Conservation (phyloP, 2,329 filamentous ascomycete species). For the Paraphoma chrysanthemicola region DNA sequence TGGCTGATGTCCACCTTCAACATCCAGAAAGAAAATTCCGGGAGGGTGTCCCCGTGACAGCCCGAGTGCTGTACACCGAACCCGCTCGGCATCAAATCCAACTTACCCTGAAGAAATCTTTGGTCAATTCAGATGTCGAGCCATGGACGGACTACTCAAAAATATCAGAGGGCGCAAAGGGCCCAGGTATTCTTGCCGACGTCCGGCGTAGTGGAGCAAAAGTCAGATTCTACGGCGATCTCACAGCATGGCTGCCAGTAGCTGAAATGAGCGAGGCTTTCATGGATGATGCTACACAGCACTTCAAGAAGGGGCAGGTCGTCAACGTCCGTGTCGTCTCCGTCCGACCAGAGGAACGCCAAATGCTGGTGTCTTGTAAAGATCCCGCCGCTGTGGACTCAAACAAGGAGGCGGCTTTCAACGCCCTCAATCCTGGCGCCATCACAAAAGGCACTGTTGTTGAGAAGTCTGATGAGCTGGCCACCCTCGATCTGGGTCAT, state of each 20-base stretch:
- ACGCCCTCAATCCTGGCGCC: constrained; percentile 74
- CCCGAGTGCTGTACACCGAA: constrained; percentile 83
- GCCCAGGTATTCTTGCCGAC: constrained; percentile 86
- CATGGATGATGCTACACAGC: constrained; percentile 85
- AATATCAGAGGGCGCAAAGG: constrained; percentile 75
- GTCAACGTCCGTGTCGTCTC: constrained; percentile 88
- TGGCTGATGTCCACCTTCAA: constrained; percentile 85
- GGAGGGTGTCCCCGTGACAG: constrained; percentile 83
- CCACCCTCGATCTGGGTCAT: constrained; percentile 75
- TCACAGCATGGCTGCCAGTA: constrained; percentile 87
- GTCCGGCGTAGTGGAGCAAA: constrained; percentile 80
- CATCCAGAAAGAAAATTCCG: constrained; percentile 97
- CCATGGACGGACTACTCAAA: constrained; percentile 80
- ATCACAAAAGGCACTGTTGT: constrained; percentile 75
- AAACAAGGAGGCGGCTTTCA: constrained; percentile 75
- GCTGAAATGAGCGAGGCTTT: constrained; percentile 98
- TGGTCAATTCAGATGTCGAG: constrained; percentile 87
- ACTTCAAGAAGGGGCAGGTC: constrained; percentile 90
- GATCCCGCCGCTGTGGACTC: constrained; percentile 81
- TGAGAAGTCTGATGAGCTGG: constrained; percentile 52
- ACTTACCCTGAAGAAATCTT: constrained; percentile 90
- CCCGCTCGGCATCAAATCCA: constrained; percentile 77
- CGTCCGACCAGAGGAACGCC: constrained; percentile 72
- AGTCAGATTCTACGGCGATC: constrained; percentile 86
- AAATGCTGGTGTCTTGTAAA: constrained; percentile 91